Conservation (phyloP, 208 protist genomes). For the Blechomonas ayalai region DNA sequence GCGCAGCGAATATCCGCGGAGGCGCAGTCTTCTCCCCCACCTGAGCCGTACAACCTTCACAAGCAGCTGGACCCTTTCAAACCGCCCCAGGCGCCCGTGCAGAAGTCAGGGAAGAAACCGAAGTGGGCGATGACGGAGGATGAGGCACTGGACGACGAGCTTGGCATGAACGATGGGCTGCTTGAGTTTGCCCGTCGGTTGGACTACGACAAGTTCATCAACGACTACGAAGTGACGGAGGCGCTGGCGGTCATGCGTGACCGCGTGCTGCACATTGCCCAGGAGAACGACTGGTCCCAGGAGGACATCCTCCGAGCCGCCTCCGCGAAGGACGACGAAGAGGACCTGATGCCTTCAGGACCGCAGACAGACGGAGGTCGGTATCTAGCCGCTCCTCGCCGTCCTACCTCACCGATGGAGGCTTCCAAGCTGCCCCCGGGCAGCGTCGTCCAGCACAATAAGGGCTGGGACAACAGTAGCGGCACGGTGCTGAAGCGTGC, state of each 20-base stretch:
- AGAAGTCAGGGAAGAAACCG: slow-evolving; percentile 48
- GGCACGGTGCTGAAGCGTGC: slow-evolving; percentile 49
- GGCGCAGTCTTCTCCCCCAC: slow-evolving; percentile 1
- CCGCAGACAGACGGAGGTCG: slow-evolving; percentile 1
- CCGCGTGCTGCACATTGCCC: slow-evolving; percentile 73
- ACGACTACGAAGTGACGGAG: slow-evolving; percentile 85
- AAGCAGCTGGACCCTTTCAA: slow-evolving; percentile 7
- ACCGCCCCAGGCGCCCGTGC: slow-evolving; percentile 4
- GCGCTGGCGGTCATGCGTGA: slow-evolving; percentile 87
- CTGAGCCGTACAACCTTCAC: slow-evolving; percentile 31
- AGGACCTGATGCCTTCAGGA: slow-evolving; percentile 27
- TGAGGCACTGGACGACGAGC: slow-evolving; percentile 81
- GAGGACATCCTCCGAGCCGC: slow-evolving; percentile 53
- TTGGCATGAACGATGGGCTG: slow-evolving; percentile 54
- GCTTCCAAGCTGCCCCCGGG: not conserved
- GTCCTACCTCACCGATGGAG: too few relatives aligned
- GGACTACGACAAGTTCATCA: slow-evolving; percentile 87
- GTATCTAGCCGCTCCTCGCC: too few relatives aligned
- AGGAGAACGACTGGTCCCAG: slow-evolving; percentile 65
- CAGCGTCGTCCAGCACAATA: slow-evolving; percentile 12
- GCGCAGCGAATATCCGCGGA: slow-evolving; percentile 3
- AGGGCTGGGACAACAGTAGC: slow-evolving; percentile 19
- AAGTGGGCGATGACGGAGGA: slow-evolving; percentile 91
- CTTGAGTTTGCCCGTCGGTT: slow-evolving; percentile 83
- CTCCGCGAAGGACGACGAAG: slow-evolving; percentile 21